These are phyloP conservation scores for Eimeria acervulina DNA, from an alignment of 169 alveolate species.

Conservation along the genomic window DNA sequence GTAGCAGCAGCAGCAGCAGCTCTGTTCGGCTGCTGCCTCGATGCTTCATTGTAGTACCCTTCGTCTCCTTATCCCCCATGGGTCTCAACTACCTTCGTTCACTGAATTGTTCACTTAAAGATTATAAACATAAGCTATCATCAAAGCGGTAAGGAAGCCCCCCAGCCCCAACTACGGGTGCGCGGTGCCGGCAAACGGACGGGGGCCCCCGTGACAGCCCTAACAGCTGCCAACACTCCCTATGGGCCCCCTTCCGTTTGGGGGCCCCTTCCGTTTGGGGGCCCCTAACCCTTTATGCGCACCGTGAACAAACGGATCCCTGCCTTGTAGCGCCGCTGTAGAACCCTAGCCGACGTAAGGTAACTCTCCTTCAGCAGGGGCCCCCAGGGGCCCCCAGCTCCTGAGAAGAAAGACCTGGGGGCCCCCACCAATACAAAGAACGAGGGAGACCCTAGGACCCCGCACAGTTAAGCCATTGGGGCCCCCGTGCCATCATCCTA, in stretches of 20 bases:
- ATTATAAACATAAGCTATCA: background rate
- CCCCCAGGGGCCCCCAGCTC: constrained; percentile 6
- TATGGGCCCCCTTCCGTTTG: background rate
- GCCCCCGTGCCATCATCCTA: background rate
- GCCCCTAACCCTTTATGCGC: background rate
- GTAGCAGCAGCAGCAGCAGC: constrained; percentile 1
- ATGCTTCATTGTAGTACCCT: background rate
- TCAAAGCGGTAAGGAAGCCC: background rate
- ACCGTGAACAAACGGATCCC: background rate
- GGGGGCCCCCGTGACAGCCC: constrained; percentile 48
- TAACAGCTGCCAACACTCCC: background rate
- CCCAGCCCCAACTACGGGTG: background rate
- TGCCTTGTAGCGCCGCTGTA: background rate
- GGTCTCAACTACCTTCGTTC: background rate
- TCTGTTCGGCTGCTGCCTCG: background rate
- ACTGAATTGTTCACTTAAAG: background rate
- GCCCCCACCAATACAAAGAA: background rate
- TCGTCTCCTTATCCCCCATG: background rate
- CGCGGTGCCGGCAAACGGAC: background rate
- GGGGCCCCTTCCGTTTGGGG: background rate
- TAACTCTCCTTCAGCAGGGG: background rate
- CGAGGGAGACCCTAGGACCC: background rate
- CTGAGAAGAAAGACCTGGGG: background rate
- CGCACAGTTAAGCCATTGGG: background rate
- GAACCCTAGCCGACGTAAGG: background rate